These are phyloP conservation scores for Penicillium sp. DNA, from an alignment of 2,329 filamentous ascomycete species.

Conservation along the genomic window DNA sequence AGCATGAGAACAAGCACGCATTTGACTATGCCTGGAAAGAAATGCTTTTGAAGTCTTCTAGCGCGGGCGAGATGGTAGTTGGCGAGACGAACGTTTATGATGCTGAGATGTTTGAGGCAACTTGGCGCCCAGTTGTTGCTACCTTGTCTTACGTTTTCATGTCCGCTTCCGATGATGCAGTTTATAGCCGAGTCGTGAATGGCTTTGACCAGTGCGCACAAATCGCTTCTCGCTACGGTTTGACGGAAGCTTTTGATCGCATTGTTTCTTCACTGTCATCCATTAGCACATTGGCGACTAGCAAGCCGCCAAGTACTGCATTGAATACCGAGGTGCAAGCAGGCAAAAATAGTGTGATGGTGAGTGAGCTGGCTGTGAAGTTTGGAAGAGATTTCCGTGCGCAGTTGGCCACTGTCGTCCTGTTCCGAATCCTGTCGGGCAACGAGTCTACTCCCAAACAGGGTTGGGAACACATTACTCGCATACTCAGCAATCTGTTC, in stretches of 20 bases:
- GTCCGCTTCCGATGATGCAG: constrained; percentile 94
- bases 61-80: constrained; percentile 72
- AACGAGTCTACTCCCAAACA: constrained; percentile 77
- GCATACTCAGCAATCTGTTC: constrained; percentile 94
- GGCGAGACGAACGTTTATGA: constrained; percentile 95
- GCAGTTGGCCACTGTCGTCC: constrained; percentile 89
- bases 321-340: constrained; percentile 96
- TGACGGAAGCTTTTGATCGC: constrained; percentile 86
- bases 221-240: constrained; percentile 81
- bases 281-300: constrained; percentile 84
- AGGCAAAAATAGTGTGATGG: constrained; percentile 92
- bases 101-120: constrained; percentile 95
- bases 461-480: constrained; percentile 68
- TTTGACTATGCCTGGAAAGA: constrained; percentile 99
- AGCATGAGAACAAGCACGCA: constrained; percentile 94
- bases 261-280: constrained; percentile 88
- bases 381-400: constrained; percentile 93
- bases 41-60: constrained; percentile 80
- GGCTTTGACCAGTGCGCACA: constrained; percentile 96
- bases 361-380: constrained; percentile 94
- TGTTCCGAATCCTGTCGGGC: constrained; percentile 88
- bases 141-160: constrained; percentile 98
- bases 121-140: constrained; percentile 92
- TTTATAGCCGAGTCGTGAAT: constrained; percentile 89
- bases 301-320: constrained; percentile 75